Evolutionary conservation across 2,329 filamentous ascomycete species (phyloP), one percentile per base, ranked within the genome.

Genomic region (Macrophomina phaseolina): DNA sequence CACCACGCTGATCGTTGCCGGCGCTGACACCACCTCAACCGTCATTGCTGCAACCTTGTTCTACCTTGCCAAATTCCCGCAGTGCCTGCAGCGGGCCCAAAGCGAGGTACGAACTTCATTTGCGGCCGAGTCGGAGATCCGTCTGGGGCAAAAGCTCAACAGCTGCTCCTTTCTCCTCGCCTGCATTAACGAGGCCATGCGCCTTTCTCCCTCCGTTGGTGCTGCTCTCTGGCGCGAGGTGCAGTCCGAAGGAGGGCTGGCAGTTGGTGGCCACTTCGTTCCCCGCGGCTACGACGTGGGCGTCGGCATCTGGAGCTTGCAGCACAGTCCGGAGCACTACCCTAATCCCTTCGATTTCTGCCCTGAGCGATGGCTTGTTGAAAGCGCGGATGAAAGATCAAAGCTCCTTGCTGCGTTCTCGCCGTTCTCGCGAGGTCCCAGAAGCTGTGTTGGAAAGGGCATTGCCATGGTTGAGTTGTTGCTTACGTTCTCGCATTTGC

Each of bases 371-470:
- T 65, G 63, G 63, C 49, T 65, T 48, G 63, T 65, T 16, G 63
- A 65, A 28, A 36, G 38, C 28, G 34, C 53, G 18, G n/a, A 16
- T 40, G 53, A 56, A 16, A 42, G 53, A 16, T 42, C 53, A 16
- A 56, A 56, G 36, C 38, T 56, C 16, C 49, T 46, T 23, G 28
- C 36, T 46, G 63, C 51, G 3, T 94, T 91, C 78, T 92, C 89
- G 69, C 90, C 92, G 1, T 93, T 92, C 72, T 89, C 86, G 52
- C 81, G 92, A 68, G 90, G 90, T 0, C 87, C 89, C 0, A 81
- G 90, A 12, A 89, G 89, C 2, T 93, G 90, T 73, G 91, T 92
- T 67, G 90, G 90, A 0, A 92, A 91, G 81, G 85, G 85, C 0
- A 77, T 91, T 53, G 89, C 89, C 23, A 64, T 64, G 61, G 49